Base-by-base conservation (phyloP, 2,329 filamentous ascomycete genomes). In the Neobulgaria alba region DNA sequence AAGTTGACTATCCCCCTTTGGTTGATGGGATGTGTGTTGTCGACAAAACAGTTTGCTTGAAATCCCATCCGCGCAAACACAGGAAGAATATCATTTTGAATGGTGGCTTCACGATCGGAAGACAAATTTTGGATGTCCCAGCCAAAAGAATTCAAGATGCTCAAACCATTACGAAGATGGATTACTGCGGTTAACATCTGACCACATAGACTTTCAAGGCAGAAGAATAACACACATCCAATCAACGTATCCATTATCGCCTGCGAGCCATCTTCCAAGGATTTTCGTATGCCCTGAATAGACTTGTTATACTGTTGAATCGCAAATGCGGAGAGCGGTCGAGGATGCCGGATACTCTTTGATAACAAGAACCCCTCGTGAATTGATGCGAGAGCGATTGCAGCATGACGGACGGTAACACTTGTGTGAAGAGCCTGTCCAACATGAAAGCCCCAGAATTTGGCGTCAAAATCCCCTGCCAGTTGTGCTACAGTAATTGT, bases 271-370 rank as follows among this genome's bases (percentile, higher is more conserved):
- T 26, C 23, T 26, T 26, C 23, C 12, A 26, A 12, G 12, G 23
- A 26, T 12, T 26, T 26, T 12, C 23, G 7, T 7, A 12, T 26
- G 7, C 12, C 23, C 23, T 26, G 23, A 7, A 26, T 26, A 7
- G 48, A 38, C 35, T 52, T 49, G 15, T 42, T 46, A 26, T 54
- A 54, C 29, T 52, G 46, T n/a, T 45, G 41, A 29, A 48, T 51
- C 3, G 46, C 49, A 14, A 41, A 41, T 29, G 48, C 46, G 7
- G 7, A 7, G 12, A 7, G 7, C 7, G 7, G 7, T 7, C 12
- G 23, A 26, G 12, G 7, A 30, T 53, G 50, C 23, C 41, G 38
- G 14, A 52, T 38, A 1, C 45, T 52, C 12, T 26, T 26, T 12
- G 7, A 12, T 12, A 49, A 50, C 9, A 53, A 38, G 10, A 45